Percentiles rank a stretch among this genome's conserved stretches.
phyloP scores from a whole-genome alignment of 1,284 basidiomycete species.

The Gomphus bonarii region DNA sequence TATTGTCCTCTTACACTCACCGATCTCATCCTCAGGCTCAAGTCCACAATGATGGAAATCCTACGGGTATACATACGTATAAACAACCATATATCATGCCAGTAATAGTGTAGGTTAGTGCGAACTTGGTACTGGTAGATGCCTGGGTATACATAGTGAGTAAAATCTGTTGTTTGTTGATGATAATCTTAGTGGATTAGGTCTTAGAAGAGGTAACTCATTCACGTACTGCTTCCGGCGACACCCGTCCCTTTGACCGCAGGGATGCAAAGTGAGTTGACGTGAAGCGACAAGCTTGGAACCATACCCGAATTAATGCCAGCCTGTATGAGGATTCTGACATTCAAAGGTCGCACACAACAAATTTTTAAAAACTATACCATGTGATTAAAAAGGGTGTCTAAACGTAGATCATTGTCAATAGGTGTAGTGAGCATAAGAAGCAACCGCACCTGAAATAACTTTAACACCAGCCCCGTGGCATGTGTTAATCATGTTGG shows the following conservation, averaged over 20 bases:
- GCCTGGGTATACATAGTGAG: conserved; percentile 48
- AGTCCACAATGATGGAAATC: conserved; percentile 60
- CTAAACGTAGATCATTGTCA: neutral
- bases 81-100: neutral
- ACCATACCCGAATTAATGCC: conserved; percentile 4
- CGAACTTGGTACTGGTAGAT: conserved; percentile 31
- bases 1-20: conserved; percentile 1
- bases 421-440: neutral
- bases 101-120: neutral
- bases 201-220: conserved; percentile 28
- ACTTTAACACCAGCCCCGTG: conserved; percentile 33
- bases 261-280: neutral
- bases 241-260: conserved; percentile 33
- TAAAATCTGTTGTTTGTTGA: conserved; percentile 25
- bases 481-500: conserved; percentile 47
- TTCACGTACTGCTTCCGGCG: conserved; percentile 25
- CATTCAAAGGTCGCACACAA: neutral
- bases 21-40: conserved; percentile 39
- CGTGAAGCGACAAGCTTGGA: neutral
- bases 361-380: neutral
- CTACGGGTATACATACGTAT: conserved; percentile 17
- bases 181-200: neutral
- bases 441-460: conserved; percentile 2
- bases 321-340: neutral
- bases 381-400: conserved; percentile 10